Evolutionary conservation across 331 rosid species (phyloP).

Genomic region (Quercus tomentella): DNA sequence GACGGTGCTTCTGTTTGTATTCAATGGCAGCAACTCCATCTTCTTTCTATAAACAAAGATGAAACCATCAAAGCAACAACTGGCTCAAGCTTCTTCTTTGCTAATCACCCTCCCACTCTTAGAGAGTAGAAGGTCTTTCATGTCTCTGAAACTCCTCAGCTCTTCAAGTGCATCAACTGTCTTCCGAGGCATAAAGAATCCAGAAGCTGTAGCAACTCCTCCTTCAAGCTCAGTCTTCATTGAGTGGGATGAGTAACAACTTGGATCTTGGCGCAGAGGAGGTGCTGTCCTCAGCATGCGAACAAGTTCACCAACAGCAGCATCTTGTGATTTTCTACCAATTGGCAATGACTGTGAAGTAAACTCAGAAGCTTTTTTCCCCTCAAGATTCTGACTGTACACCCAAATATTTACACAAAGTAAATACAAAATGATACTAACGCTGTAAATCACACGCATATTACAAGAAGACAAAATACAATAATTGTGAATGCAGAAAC

Average conservation of each 20-base stretch:
- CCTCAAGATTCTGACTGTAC: conserved; percentile 39
- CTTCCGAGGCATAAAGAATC: conserved; percentile 75
- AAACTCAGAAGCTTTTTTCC: conserved; percentile 31
- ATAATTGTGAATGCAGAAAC: background rate
- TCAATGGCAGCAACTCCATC: conserved; percentile 15
- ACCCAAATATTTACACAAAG: conserved; percentile 18
- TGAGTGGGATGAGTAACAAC: conserved; percentile 69
- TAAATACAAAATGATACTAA: conserved; percentile 11
- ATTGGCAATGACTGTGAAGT: conserved; percentile 46
- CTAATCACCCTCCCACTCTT: conserved; percentile 58
- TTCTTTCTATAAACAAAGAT: background rate
- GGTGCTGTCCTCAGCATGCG: conserved; percentile 81
- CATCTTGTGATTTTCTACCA: conserved; percentile 75
- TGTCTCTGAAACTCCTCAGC: conserved; percentile 67
- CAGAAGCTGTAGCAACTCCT: conserved; percentile 66
- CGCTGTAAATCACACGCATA: conserved; percentile 2
- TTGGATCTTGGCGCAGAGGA: conserved; percentile 82
- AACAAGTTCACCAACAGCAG: conserved; percentile 81
- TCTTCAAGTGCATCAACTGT: conserved; percentile 79
- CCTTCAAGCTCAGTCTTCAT: conserved; percentile 50
- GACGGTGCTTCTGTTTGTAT: background rate
- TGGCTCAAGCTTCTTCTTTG: conserved; percentile 43
- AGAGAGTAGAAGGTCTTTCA: conserved; percentile 77
- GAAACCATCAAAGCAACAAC: conserved; percentile 10
- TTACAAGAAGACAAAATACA: background rate